These are phyloP conservation scores for Cephalotrichum gorgonifer DNA, from an alignment of 2,329 filamentous ascomycete species.

Conservation along the genomic window DNA sequence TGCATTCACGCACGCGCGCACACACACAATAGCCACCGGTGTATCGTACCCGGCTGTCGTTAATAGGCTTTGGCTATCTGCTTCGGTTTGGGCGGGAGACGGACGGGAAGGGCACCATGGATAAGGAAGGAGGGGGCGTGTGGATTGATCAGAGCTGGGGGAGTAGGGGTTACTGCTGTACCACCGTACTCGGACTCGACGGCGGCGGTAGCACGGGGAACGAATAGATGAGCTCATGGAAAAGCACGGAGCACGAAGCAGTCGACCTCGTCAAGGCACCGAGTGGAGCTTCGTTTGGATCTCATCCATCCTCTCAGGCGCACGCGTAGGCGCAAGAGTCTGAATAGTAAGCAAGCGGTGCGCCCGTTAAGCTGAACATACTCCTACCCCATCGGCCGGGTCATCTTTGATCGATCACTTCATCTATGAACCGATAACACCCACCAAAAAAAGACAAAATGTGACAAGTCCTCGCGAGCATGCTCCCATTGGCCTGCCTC, in stretches of 20 bases:
- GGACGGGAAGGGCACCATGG: neutral
- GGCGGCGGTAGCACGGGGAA: no score
- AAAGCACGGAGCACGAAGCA: no score
- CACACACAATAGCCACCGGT: neutral
- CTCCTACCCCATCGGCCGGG: neutral
- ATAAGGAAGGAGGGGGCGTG: neutral
- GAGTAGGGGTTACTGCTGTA: no score
- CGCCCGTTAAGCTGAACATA: neutral
- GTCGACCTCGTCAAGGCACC: neutral
- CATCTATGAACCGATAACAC: neutral
- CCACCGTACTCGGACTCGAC: no score
- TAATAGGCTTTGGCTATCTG: neutral
- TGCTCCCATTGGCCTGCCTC: no score
- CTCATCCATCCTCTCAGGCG: no score
- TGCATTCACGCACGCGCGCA: neutral
- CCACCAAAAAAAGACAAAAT: neutral
- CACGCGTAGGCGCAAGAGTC: no score
- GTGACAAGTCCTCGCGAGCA: neutral
- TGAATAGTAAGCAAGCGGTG: neutral
- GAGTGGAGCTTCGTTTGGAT: neutral
- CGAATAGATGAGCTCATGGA: no score
- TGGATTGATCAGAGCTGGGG: neutral
- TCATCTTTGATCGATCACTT: neutral
- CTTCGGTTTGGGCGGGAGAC: neutral
- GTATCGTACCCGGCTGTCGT: neutral